Evolutionary conservation across 2,329 filamentous ascomycete species (phyloP).

Genomic region (Aspergillus fijiensis): DNA sequence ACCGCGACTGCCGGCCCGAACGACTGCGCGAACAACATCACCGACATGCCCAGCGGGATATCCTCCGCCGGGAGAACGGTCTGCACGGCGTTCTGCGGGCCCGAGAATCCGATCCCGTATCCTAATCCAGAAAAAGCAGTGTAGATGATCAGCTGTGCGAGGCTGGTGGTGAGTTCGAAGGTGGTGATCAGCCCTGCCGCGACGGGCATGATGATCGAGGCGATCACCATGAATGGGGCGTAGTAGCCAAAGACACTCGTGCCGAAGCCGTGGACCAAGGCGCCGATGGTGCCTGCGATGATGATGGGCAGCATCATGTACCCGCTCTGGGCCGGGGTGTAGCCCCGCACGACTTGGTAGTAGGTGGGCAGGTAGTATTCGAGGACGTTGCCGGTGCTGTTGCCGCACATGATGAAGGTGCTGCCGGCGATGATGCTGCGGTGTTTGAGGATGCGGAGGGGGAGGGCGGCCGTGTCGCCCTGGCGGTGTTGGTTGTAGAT

Average conservation of each 20-base stretch:
- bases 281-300: constrained; percentile 22
- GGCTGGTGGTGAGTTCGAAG: constrained; percentile 19
- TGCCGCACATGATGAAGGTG: constrained; percentile 24
- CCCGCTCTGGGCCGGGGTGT: constrained; percentile 25
- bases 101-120: constrained; percentile 34
- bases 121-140: constrained; percentile 30
- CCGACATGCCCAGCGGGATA: constrained; percentile 27
- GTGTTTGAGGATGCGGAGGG: constrained; percentile 32
- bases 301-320: constrained; percentile 31
- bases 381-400: constrained; percentile 24
- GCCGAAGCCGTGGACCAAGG: constrained; percentile 23
- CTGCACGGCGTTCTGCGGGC: constrained; percentile 31
- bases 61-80: constrained; percentile 28
- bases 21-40: constrained; percentile 39
- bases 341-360: constrained; percentile 31
- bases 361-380: constrained; percentile 37
- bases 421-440: constrained; percentile 29
- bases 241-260: constrained; percentile 34
- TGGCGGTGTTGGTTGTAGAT: constrained; percentile 29
- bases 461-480: constrained; percentile 34
- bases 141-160: constrained; percentile 30
- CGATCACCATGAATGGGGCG: constrained; percentile 37
- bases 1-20: constrained; percentile 51
- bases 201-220: constrained; percentile 33
- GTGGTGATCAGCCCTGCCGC: constrained; percentile 37